A percentile compares a stretch with the other conserved stretches of the same genome.
Conservation (phyloP, 805 yeast species). For the Danielia reshetovae region DNA sequence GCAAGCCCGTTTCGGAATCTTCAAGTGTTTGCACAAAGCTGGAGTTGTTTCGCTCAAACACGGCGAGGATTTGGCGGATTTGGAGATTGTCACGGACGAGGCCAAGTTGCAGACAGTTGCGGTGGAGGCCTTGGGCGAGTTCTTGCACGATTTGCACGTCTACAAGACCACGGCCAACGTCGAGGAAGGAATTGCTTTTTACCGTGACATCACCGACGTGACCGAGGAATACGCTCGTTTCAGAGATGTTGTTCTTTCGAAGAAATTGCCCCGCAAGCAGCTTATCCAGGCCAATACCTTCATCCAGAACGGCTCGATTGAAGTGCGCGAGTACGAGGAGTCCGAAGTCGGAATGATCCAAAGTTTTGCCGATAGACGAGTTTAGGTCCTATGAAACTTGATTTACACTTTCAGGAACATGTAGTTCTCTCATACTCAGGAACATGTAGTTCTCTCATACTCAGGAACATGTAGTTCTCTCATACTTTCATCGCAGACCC, state of each 20-base stretch:
- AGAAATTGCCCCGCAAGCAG: conserved; percentile 81
- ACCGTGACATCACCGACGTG: conserved; percentile 64
- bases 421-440: background rate
- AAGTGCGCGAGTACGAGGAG: conserved; percentile 70
- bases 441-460: too few relatives aligned
- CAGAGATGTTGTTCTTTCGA: conserved; percentile 63
- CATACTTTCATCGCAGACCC: too few relatives aligned
- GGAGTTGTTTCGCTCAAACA: conserved; percentile 57
- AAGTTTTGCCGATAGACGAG: conserved; percentile 57
- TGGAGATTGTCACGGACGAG: conserved; percentile 56
- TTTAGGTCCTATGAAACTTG: conserved; percentile 12
- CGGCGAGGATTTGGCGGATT: conserved; percentile 51
- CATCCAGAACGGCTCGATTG: conserved; percentile 42
- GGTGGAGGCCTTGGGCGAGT: conserved; percentile 67
- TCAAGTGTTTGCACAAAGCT: conserved; percentile 68
- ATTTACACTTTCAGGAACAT: background rate
- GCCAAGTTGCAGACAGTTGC: conserved; percentile 65
- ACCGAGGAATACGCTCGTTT: conserved; percentile 57
- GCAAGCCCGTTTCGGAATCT: conserved; percentile 87
- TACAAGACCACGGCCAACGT: conserved; percentile 77
- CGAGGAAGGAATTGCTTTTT: conserved; percentile 58
- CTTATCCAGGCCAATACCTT: conserved; percentile 78
- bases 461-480: too few relatives aligned
- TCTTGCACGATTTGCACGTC: conserved; percentile 67
- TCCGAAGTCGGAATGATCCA: conserved; percentile 72